Conservation (phyloP, 352 stramenopile genomes). For the Hyaloperonospora arabidopsidis region DNA sequence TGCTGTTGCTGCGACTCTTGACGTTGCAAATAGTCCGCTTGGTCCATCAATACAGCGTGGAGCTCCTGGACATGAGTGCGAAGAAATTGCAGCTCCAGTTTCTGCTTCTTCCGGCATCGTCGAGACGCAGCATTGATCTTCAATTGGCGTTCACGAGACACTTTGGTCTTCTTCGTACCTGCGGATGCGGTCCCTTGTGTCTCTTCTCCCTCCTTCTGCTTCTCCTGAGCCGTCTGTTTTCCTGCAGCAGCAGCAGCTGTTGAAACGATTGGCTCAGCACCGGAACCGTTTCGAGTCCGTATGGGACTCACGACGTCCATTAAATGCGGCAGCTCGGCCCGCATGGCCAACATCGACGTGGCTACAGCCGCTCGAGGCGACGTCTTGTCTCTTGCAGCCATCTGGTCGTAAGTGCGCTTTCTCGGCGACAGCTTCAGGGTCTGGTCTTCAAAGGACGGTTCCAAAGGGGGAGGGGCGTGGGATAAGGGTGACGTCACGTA, state of each 20-base stretch:
- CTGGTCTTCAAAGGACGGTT: no score
- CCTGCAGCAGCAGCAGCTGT: no score
- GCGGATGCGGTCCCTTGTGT: conserved; percentile 11
- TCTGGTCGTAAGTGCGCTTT: conserved; percentile 41
- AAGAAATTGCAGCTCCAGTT: conserved; percentile 82
- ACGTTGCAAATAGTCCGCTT: conserved; percentile 41
- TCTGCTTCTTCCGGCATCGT: conserved; percentile 81
- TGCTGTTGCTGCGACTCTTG: conserved; percentile 38
- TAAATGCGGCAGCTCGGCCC: conserved; percentile 18
- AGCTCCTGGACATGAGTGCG: conserved; percentile 76
- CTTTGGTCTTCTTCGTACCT: conserved; percentile 66
- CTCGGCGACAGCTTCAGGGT: no score
- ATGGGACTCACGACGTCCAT: conserved; percentile 23
- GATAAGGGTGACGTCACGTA: no score
- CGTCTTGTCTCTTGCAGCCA: conserved; percentile 22
- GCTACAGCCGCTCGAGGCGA: conserved; percentile 47
- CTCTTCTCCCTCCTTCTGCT: conserved; percentile 28
- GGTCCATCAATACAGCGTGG: conserved; percentile 57
- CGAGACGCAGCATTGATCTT: conserved; percentile 83
- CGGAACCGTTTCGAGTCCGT: conserved; percentile 5
- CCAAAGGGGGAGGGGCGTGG: no score
- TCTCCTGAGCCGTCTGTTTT: conserved; percentile 5
- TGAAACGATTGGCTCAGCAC: no score
- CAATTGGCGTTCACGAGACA: conserved; percentile 75
- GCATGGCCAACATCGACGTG: conserved; percentile 69